Base-by-base conservation (phyloP, 2,329 filamentous ascomycete genomes). In the Exophiala calicioides region DNA sequence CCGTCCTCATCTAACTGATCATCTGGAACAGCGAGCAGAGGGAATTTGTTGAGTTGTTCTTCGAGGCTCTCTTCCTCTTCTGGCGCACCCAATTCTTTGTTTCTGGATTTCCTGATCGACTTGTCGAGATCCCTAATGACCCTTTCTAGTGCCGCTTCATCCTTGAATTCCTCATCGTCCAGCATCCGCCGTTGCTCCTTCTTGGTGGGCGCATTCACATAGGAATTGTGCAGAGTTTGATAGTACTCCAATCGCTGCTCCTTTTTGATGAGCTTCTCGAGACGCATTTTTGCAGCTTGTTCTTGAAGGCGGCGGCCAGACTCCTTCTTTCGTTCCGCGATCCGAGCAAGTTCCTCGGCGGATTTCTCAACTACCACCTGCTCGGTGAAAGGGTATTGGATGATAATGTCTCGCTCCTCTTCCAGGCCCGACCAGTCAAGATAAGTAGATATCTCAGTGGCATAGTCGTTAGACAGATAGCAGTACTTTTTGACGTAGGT, bases 231-330 rank as follows among this genome's bases (percentile, higher is more conserved):
- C 3, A 98, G 72, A 49, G 89, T 81, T 63, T 89, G 90, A 74
- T 90, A 96, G 68, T 95, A 96, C 58, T 95, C 90, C 1, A 97
- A 73, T 64, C 97, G 90, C 63, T 95, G 84, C 69, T 98, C 93
- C 68, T 98, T 98, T 62, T 88, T 87, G 65, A 97, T 88, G 35
- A 98, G 75, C 61, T 95, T 95, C 56, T 98, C 93, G 1, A 98
- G 73, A 5, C 93, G 85, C 89, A 96, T 95, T 68, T 95, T 97
- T 7, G 91, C 91, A 0, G 93, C 93, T 68, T 98, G 93, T 61
- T 96, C 90, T 66, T 98, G 93, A 19, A 98, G 65, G 34, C 94
- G 79, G 55, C 93, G 79, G 0, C 93, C 93, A 58, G 89, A 93
- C 68, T 98, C 93, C 66, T 94, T 95, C 63, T 95, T 89, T 65